Base-by-base conservation (phyloP, 768 basidiomycete species). In the Naganishia vishniacii region DNA sequence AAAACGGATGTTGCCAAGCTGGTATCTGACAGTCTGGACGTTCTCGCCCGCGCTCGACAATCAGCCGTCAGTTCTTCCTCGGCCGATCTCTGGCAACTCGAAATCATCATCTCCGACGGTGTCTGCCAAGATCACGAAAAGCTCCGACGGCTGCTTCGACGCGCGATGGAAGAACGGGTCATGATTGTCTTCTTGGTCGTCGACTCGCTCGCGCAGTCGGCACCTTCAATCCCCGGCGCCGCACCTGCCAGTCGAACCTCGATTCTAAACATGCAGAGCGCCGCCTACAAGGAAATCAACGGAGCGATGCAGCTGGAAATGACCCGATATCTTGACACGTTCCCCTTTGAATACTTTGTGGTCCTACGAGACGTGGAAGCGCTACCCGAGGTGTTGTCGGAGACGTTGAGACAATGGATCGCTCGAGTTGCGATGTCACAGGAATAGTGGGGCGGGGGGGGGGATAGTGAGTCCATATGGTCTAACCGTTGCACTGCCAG, bases 31-130 rank as follows among this genome's bases (percentile, higher is more conserved):
- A 93, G 87, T 70, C 81, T 93, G 40, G 77, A 79, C 37, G 82
- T 88, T 64, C 83, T 91, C 25, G 85, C 88, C 73, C 81, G 81
- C n/a, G 89, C 91, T 20, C 79, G 92, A 65, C 86, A 89, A 70
- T 81, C 82, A 25, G 83, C 84, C 53, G 86, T 86, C 18, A 80
- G 84, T 2, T 69, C 72, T 1, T 69, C 71, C 20, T 82, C 85
- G 4, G 83, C 87, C 6, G 92, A 98, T 67, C 80, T 99, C 25
- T 98, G 95, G 95, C 95, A 99, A 75, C 82, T 99, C 60, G 84
- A 97, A 76, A 89, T 98, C 79, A 95, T 99, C 81, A 91, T 99
- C 66, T 97, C 92, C 16, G 95, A 99, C 71, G 95, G 95, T n/a
- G 88, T 97, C 69, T 98, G 93, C 74, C 91, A 98, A 75, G 89